Evolutionary conservation across 1,284 basidiomycete species (phyloP), one percentile per base, ranked within the genome.

Genomic region (Tetrapyrgos nigripes): DNA sequence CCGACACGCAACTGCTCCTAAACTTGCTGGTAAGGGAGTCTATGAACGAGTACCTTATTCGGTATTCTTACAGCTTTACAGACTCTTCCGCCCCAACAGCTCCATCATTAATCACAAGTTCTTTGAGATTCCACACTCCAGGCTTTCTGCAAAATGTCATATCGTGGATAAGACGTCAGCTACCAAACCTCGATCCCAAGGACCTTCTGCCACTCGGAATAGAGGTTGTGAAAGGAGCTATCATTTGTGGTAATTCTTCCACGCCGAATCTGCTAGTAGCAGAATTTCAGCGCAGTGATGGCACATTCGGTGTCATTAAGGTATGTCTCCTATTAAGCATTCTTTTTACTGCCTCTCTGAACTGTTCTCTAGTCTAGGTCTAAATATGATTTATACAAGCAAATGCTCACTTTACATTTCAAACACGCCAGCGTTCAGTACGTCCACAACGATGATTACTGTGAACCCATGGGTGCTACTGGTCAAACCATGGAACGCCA

Each of bases 121-220:
- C 71, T 52, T 49, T 79, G 23, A 70, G 69, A 70, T 49, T 75
- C 64, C 62, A 48, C 28, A 72, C 85, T 1, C 86, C 86, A 5
- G 71, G 69, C 1, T 69, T 80, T n/a, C 56, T 90, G 27, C 78
- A 76, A 59, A 76, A 72, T 21, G 71, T 75, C 8, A 61, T 82
- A 21, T 65, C 71, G 37, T 88, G 87, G 83, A 58, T 89, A 13
- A 79, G 77, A 57, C 73, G 72, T 19, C 89, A 91, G 64, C 73
- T 92, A 57, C 91, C 90, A 1, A 83, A 80, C 59, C 76, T 93
- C 27, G 87, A 94, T 68, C 84, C 86, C 26, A 91, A 89, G 64
- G 91, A 94, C 67, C 74, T 94, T 13, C 76, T 97, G 8, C 95
- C 95, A 1, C 71, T 96, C 57, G 92, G 93, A 35, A 79, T 97